Conservation (phyloP, 768 basidiomycete species). For the Phaffia australis region DNA sequence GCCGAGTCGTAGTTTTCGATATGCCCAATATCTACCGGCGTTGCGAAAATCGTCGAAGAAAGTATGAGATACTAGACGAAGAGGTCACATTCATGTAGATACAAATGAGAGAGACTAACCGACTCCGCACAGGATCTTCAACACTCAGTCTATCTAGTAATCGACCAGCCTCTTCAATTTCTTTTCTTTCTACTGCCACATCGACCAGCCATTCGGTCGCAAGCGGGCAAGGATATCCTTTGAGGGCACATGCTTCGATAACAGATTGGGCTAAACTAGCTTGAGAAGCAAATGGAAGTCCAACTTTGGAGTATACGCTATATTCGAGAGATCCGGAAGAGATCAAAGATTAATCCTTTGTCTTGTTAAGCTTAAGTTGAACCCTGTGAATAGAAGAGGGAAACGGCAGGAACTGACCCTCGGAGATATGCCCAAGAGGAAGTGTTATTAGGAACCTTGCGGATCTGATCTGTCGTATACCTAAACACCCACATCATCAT, state of each 20-base stretch:
- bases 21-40: too few relatives aligned
- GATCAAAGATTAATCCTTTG: not conserved
- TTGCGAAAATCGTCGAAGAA: too few relatives aligned
- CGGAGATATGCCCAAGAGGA: constrained; percentile 97
- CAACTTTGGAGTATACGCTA: constrained; percentile 14
- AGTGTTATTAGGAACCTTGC: constrained; percentile 78
- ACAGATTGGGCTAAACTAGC: constrained; percentile 2
- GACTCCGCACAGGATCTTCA: too few relatives aligned
- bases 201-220: constrained; percentile 84
- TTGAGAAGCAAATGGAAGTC: not conserved
- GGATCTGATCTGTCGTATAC: constrained; percentile 71
- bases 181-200: constrained; percentile 46
- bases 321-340: not conserved
- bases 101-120: too few relatives aligned
- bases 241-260: constrained; percentile 1
- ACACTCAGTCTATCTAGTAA: too few relatives aligned
- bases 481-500: constrained; percentile 40
- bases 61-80: too few relatives aligned
- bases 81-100: too few relatives aligned
- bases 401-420: constrained; percentile 38
- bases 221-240: constrained; percentile 49
- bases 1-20: too few relatives aligned
- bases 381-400: not conserved
- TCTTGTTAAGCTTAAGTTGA: not conserved
- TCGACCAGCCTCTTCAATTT: constrained; percentile 31